Percentiles rank a stretch among this genome's conserved stretches.
Conservation (phyloP, 2,329 filamentous ascomycete genomes). For the Calonectria pseudoturangicola region DNA sequence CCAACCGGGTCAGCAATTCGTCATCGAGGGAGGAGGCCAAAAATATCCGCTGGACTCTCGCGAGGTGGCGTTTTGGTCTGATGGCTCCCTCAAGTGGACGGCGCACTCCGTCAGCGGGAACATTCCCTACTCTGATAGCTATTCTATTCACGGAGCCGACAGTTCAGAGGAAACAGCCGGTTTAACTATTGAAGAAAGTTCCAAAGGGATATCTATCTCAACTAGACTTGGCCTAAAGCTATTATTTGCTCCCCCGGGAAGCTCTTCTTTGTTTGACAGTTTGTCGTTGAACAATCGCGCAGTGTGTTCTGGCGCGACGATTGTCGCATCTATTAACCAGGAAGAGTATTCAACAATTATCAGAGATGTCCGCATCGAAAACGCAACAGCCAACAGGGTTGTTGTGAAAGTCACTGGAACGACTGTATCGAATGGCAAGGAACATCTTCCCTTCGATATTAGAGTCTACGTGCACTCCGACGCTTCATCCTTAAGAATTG, state of each 20-base stretch:
- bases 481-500: conserved; percentile 70
- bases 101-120: conserved; percentile 71
- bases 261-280: conserved; percentile 34
- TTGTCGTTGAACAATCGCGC: conserved; percentile 12
- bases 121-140: conserved; percentile 62
- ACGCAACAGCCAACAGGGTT: conserved; percentile 35
- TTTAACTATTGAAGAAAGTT: conserved; percentile 2
- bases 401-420: conserved; percentile 44
- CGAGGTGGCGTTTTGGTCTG: conserved; percentile 66
- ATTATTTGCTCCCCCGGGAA: conserved; percentile 9
- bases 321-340: conserved; percentile 45
- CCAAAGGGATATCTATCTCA: conserved; percentile 13
- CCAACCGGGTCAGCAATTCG: conserved; percentile 41
- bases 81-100: conserved; percentile 77
- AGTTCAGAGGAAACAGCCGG: neutral
- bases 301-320: conserved; percentile 39
- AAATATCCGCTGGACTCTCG: conserved; percentile 41
- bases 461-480: conserved; percentile 73
- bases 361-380: conserved; percentile 31
- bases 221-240: conserved; percentile 35
- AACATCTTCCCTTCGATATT: conserved; percentile 44
- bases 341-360: conserved; percentile 38
- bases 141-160: conserved; percentile 57
- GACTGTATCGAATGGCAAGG: conserved; percentile 15
- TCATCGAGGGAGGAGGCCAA: conserved; percentile 31